phyloP scores from a whole-genome alignment of 768 basidiomycete species.

The Boletus bicolor region DNA sequence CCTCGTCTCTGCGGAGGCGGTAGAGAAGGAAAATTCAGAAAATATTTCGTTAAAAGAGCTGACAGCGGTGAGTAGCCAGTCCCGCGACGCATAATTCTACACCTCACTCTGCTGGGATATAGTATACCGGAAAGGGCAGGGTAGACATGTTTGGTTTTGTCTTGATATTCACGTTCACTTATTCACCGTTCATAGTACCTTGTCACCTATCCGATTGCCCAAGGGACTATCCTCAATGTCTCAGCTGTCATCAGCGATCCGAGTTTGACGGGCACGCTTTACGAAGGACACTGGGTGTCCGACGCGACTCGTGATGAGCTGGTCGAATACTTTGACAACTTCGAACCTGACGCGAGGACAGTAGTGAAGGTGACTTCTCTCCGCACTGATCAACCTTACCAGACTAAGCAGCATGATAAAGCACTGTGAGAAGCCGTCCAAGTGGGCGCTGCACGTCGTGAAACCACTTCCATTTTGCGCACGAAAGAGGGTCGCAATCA shows the following conservation, averaged over 20 bases:
- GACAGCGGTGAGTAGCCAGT: constrained; percentile 19
- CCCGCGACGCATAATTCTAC: not conserved
- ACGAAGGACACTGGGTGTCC: constrained; percentile 32
- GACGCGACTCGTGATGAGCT: constrained; percentile 34
- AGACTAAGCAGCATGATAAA: constrained; percentile 2
- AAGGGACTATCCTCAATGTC: constrained; percentile 35
- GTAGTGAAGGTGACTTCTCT: constrained; percentile 25
- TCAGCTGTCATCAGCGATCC: constrained; percentile 32
- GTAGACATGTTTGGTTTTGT: not conserved
- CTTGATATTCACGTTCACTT: not conserved
- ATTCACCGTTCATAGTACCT: constrained; percentile 31
- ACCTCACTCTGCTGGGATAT: constrained; percentile 7
- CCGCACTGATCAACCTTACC: not conserved
- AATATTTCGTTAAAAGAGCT: constrained; percentile 17
- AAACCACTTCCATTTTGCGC: constrained; percentile 40
- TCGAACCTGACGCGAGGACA: constrained; percentile 35
- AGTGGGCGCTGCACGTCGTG: constrained; percentile 46
- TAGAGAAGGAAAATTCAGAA: constrained; percentile 25
- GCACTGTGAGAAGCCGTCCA: constrained; percentile 36
- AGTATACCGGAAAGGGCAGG: constrained; percentile 13
- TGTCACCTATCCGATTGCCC: constrained; percentile 38
- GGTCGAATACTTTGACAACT: constrained; percentile 26
- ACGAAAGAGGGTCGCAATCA: constrained; percentile 39
- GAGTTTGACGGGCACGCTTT: constrained; percentile 26
- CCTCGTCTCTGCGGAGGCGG: constrained; percentile 33